A percentile compares a stretch with the other conserved stretches of the same genome.
phyloP scores from a whole-genome alignment of 331 rosid species.

The Stylosanthes scabra region DNA sequence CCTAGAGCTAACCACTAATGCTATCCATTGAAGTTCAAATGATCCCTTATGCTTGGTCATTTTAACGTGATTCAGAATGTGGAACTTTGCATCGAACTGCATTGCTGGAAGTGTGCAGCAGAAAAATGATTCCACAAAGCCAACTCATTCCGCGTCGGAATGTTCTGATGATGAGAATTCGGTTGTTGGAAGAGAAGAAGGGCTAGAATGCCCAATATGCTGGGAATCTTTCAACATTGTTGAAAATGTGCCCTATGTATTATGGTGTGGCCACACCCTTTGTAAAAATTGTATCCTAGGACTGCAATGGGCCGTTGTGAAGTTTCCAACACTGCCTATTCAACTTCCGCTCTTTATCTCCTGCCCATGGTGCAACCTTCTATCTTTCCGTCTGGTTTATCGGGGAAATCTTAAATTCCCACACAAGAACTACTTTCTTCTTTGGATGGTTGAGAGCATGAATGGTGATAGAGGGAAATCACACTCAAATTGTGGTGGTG shows the following conservation, averaged over 20 bases:
- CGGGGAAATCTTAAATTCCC: slow-evolving; percentile 86
- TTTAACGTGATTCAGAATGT: slow-evolving; percentile 59
- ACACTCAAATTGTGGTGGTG: slow-evolving; percentile 61
- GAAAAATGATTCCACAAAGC: slow-evolving; percentile 59
- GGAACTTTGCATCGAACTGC: slow-evolving; percentile 87
- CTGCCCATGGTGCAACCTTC: slow-evolving; percentile 97
- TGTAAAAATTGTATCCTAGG: slow-evolving; percentile 97
- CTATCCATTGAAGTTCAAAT: slow-evolving; percentile 35
- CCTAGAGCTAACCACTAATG: slow-evolving; percentile 28
- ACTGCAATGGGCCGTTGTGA: slow-evolving; percentile 94
- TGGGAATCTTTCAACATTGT: slow-evolving; percentile 97
- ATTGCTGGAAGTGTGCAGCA: slow-evolving; percentile 72
- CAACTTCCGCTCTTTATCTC: slow-evolving; percentile 97
- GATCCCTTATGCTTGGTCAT: slow-evolving; percentile 48
- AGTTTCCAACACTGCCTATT: slow-evolving; percentile 89
- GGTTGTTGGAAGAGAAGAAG: slow-evolving; percentile 81
- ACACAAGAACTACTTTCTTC: slow-evolving; percentile 94
- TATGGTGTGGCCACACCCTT: slow-evolving; percentile 99
- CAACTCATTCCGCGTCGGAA: slow-evolving; percentile 61
- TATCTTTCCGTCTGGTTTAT: slow-evolving; percentile 89
- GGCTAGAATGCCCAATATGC: slow-evolving; percentile 95
- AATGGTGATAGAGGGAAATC: slow-evolving; percentile 84
- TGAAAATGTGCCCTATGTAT: slow-evolving; percentile 95
- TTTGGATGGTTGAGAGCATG: slow-evolving; percentile 99
- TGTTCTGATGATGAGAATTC: slow-evolving; percentile 95